Percentiles rank a stretch among this genome's conserved stretches.
These are phyloP conservation scores for Ulmus americana DNA, from an alignment of 331 rosid species.

Conservation along the genomic window DNA sequence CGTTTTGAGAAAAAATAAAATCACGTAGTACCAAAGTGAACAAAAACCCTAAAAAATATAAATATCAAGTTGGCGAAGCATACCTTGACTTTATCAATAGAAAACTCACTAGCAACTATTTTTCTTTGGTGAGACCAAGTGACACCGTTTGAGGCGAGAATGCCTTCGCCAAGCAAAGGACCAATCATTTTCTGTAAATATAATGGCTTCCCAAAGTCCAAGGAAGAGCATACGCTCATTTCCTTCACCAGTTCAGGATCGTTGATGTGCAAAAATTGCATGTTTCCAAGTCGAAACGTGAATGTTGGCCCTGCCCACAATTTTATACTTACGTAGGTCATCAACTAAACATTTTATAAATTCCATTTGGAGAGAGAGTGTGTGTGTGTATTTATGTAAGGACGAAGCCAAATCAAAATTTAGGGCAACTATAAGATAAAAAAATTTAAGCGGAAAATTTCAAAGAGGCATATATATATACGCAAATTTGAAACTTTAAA, in stretches of 20 bases:
- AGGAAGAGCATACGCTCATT: conserved; percentile 29
- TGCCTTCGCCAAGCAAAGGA: conserved; percentile 50
- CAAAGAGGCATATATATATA: no score
- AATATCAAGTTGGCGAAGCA: not conserved
- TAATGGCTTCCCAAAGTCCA: conserved; percentile 51
- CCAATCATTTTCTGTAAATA: conserved; percentile 36
- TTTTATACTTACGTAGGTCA: no score
- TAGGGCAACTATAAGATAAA: no score
- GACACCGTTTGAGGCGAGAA: conserved; percentile 44
- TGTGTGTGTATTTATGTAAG: no score
- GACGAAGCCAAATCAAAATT: no score
- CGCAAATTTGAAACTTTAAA: no score
- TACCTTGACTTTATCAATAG: conserved; percentile 54
- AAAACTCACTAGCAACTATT: conserved; percentile 52
- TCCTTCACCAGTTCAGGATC: conserved; percentile 53
- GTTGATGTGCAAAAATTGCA: conserved; percentile 31
- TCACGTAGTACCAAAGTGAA: no score
- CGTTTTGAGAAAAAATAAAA: no score
- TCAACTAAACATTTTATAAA: no score
- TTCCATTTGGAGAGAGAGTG: no score
- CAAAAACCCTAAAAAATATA: no score
- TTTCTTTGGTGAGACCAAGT: conserved; percentile 57
- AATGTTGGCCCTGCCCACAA: conserved; percentile 32
- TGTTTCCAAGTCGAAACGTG: conserved; percentile 42
- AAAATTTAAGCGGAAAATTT: no score